Conservation (phyloP, 495 filamentous ascomycete genomes). For the Neurospora sp. region DNA sequence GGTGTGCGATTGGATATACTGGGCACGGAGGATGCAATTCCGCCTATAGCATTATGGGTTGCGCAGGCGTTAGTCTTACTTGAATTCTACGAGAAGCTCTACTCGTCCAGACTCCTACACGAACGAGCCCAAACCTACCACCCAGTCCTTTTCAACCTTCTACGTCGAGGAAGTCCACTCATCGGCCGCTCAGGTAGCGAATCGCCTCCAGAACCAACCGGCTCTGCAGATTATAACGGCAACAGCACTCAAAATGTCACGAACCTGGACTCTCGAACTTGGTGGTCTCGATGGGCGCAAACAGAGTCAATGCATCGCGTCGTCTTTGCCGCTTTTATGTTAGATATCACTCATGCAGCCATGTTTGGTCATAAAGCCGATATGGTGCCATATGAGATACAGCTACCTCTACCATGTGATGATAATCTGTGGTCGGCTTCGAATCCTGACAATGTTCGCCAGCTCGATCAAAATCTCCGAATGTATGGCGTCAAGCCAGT, state of each 20-base stretch:
- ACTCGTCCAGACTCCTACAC: constrained; percentile 76
- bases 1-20: constrained; percentile 84
- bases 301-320: constrained; percentile 85
- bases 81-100: constrained; percentile 96
- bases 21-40: constrained; percentile 72
- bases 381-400: constrained; percentile 93
- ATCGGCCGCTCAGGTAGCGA: constrained; percentile 84
- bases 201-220: constrained; percentile 62
- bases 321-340: constrained; percentile 90
- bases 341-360: constrained; percentile 88
- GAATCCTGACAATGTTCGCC: constrained; percentile 72
- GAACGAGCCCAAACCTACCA: constrained; percentile 96
- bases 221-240: constrained; percentile 5
- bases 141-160: constrained; percentile 84
- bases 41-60: constrained; percentile 89
- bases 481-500: constrained; percentile 77
- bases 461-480: constrained; percentile 70
- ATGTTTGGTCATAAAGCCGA: constrained; percentile 96
- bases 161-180: constrained; percentile 84
- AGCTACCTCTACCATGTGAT: constrained; percentile 87
- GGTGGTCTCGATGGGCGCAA: constrained; percentile 93
- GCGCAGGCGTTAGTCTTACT: constrained; percentile 83
- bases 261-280: constrained; percentile 63
- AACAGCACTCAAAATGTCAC: constrained; percentile 1
- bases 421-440: constrained; percentile 90